Evolutionary conservation across 2,329 filamentous ascomycete species (phyloP), one percentile per base, ranked within the genome.

Genomic region (Canariomyces notabilis): DNA sequence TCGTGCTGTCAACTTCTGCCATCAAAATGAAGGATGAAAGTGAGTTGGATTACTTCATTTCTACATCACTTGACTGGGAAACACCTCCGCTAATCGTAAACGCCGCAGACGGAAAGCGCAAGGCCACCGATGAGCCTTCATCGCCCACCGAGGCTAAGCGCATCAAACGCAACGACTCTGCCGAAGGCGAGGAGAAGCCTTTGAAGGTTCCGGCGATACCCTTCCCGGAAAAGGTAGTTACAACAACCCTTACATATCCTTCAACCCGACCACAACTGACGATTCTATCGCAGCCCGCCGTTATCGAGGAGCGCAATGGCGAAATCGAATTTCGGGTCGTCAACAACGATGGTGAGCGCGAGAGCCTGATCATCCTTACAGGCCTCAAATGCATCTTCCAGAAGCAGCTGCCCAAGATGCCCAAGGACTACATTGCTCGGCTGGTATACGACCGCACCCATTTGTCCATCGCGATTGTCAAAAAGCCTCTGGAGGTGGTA

Each of bases 361-460:
- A 95, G 61, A 94, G 87, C 62, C 83, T 90, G 56, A 94, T 97
- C 61, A 94, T 98, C 58, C 75, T 98, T 49, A 96, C 91, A 0
- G 93, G 93, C 12, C 74, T 98, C 45, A 98, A 97, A 65, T 95
- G 90, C 63, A 94, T 98, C 55, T 97, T 98, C 61, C 93, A 98
- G 65, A 97, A 97, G 59, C 93, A 98, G 63, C 75, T 98, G 5
- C 93, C 93, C 0, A 97, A 97, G 68, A 98, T 98, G 93, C 93
- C 93, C 12, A 96, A 97, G 67, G 93, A 97, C 63, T 98, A 98
- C 65, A 97, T 98, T 58, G 93, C 93, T 4, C 87, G 93, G 32
- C 80, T 98, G 6, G 93, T 98, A 48, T 98, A 98, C 69, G 93
- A 98, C 67, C 84, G 93, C 42, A 95, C 91, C 5, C 93, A 98